Base-by-base conservation (phyloP, 176 grass and related monocot genomes). In the Oryza meridionalis region DNA sequence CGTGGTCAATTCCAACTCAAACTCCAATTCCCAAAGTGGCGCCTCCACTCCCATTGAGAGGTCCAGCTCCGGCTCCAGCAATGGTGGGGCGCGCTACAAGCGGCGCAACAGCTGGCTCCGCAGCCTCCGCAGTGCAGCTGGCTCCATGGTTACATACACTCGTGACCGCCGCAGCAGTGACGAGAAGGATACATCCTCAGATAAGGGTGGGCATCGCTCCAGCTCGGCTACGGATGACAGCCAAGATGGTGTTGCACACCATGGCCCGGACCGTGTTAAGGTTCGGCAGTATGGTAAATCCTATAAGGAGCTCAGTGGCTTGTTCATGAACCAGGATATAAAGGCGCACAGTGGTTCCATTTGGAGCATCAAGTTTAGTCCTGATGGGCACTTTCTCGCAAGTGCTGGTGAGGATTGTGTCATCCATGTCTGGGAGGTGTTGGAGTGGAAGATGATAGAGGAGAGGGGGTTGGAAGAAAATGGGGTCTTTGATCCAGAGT, bases 371-470 rank as follows among this genome's bases (percentile, higher is more conserved):
- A 94, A 82, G 59, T 98, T 98, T 78, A 98, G 93, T 77, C 88
- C 90, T 62, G 96, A 98, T 87, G 96, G 96, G 9, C 86, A 79
- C 24, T 98, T 90, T 76, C 85, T 98, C 64, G 96, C 96, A 25
- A 98, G 83, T 69, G 93, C 93, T 24, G 96, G 96, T 16, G 89
- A 96, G 85, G 96, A 98, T 82, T 85, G 96, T 8, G 53, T 95
- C 19, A 98, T 98, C 84, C 91, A 98, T 81, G 84, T 98, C 9
- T 98, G 96, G 96, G 89, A 98, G 85, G 96, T 98, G 27, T 74
- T 91, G 45, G 86, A 93, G 17, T 90, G 81, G 43, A 96, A 79
- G 80, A 76, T 37, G 69, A 69, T 72, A 25, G 91, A 90, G 40
- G 78, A 82, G 59, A 73, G 67, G 46, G 76, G 47, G 51, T 45